phyloP scores from a whole-genome alignment of 495 filamentous ascomycete genomes.

The Filosporella fistucella region DNA sequence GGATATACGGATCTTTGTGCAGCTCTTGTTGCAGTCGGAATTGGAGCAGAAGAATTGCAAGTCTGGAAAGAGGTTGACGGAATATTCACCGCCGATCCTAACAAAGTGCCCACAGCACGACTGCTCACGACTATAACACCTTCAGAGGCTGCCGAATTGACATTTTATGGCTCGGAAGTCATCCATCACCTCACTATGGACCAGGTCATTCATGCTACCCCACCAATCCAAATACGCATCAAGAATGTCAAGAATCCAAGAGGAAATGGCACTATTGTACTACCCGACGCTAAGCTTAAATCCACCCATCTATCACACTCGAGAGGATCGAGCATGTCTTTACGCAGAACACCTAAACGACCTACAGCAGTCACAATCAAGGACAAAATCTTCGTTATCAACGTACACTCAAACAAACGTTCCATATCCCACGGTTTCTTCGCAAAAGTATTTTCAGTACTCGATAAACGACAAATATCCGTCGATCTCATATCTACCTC shows the following conservation, averaged over 20 bases:
- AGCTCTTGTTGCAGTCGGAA: slow-evolving; percentile 73
- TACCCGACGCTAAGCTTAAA: slow-evolving; percentile 46
- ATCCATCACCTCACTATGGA: slow-evolving; percentile 99
- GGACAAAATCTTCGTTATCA: slow-evolving; percentile 85
- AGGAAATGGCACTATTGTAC: slow-evolving; percentile 82
- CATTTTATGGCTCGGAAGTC: slow-evolving; percentile 91
- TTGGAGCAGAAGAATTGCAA: slow-evolving; percentile 75
- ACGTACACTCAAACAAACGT: slow-evolving; percentile 90
- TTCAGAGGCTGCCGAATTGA: slow-evolving; percentile 83
- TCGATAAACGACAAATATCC: slow-evolving; percentile 73
- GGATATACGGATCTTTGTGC: slow-evolving; percentile 91
- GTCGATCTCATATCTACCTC: slow-evolving; percentile 92
- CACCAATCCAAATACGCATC: slow-evolving; percentile 87
- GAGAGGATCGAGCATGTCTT: slow-evolving; percentile 32
- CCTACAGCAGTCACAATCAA: slow-evolving; percentile 97
- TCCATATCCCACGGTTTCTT: slow-evolving; percentile 88
- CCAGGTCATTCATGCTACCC: slow-evolving; percentile 84
- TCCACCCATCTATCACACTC: slow-evolving; percentile 26
- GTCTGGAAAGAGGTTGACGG: slow-evolving; percentile 94
- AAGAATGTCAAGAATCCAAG: slow-evolving; percentile 97
- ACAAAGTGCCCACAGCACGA: slow-evolving; percentile 80
- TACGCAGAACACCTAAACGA: slow-evolving; percentile 50
- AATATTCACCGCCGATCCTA: slow-evolving; percentile 84
- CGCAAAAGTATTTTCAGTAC: slow-evolving; percentile 79
- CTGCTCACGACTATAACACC: slow-evolving; percentile 77